Base-by-base conservation (phyloP, 768 basidiomycete genomes). In the Sporobolomyces phaffii region DNA sequence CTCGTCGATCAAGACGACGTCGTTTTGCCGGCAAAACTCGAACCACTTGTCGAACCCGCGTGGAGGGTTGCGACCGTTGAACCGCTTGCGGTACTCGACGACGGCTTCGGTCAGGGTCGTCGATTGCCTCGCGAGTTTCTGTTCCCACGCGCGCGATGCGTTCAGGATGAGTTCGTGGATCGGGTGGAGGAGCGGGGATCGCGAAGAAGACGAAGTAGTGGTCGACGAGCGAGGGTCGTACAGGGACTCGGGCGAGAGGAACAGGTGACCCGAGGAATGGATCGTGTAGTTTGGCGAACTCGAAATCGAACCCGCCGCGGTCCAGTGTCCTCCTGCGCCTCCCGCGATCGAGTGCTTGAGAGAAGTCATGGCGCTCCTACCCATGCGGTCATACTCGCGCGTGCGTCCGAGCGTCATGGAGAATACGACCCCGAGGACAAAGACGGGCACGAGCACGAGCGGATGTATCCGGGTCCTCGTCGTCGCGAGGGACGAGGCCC, bases 21-120 rank as follows among this genome's bases (percentile, higher is more conserved):
- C 78, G 77, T 90, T 83, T 56, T 84, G 80, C 75, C 83, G 79
- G 17, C 87, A 88, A 77, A 91, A 97, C 48, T 78, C 74, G 83
- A 86, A 64, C 94, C 94, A 97, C 24, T 82, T 79, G 75, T 91
- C 93, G 68, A 98, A 99, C 1, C 92, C 94, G 58, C 82, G 85
- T 0, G 96, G 94, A 9, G 96, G 96, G 33, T 84, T 78, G 31
- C 89, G 83, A 3, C 54, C 28, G 10, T 80, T 79, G 77, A 93
- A 91, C 62, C 92, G 82, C 61, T 82, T 79, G 73, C 80, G 84
- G 78, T 99, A 99, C 77, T 94, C 91, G 15, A 78, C 77, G 0
- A 91, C 89, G 0, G 94, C 94, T 36, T 84, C 83, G 43, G 80
- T 79, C 33, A 98, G 81, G 1, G 89, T 87, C 73, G 82, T 84